Evolutionary conservation across 306 rosid species (phyloP).

Genomic region (Herpetospermum pedunculosum): DNA sequence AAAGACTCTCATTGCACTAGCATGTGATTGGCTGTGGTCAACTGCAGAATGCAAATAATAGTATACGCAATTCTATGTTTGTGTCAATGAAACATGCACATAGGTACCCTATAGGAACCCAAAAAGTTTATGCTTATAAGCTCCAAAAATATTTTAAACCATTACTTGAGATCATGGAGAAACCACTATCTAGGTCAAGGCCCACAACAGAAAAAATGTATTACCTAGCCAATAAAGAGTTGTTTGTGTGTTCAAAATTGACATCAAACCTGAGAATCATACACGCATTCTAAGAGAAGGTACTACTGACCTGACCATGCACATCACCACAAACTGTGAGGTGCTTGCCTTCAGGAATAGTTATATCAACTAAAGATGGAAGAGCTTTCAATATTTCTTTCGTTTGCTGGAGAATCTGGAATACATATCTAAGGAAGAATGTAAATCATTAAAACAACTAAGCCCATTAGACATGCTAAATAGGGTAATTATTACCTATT

Average conservation of each 20-base stretch:
- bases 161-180: background rate
- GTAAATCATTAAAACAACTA: conserved; percentile 1
- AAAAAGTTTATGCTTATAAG: background rate
- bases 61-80: background rate
- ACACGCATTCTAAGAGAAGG: background rate
- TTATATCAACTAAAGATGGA: conserved; percentile 87
- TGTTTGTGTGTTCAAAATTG: background rate
- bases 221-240: background rate
- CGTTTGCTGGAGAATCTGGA: background rate
- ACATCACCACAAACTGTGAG: conserved; percentile 96
- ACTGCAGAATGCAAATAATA: background rate
- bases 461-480: conserved; percentile 7
- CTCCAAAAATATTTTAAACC: background rate
- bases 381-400: conserved; percentile 37
- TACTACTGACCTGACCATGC: conserved; percentile 81
- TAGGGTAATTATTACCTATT: background rate
- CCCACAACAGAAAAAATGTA: background rate
- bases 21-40: background rate
- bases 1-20: background rate
- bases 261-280: conserved; percentile 10
- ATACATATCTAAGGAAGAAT: conserved; percentile 14
- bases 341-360: conserved; percentile 56
- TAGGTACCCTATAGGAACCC: background rate
- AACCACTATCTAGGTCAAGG: background rate
- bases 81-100: background rate